Base-by-base conservation (phyloP, 805 yeast species). In the Gaillardinia entomophila region DNA sequence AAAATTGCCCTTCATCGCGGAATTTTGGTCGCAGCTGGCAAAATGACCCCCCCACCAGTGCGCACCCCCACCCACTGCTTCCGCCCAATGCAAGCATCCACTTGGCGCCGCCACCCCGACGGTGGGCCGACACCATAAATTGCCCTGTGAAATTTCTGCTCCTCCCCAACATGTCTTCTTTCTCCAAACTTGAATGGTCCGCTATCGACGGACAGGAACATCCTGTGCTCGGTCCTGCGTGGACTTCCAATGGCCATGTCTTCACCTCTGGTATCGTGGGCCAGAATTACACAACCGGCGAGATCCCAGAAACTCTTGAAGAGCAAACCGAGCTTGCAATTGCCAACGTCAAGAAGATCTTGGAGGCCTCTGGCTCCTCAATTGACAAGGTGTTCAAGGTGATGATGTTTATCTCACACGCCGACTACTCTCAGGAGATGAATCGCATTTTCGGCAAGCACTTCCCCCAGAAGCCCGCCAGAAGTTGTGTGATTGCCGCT, bases 191-290 rank as follows among this genome's bases (percentile, higher is more conserved):
- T 19, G 30, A 31, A 16, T 53, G 58, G 57, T 41, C 55, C 19
- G 49, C 57, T 14, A 46, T 53, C 34, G 53, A 44, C 20, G 57
- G 55, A n/a, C 42, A 41, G 31, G 63, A 58, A 38, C 57, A 53
- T 27, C 58, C 58, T 14, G 53, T 49, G 13, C 41, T 53, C 27
- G 53, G 46, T n/a, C 58, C 57, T 12, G 58, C 58, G 16, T 53
- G 49, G 51, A 48, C 37, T 10, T 43, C 60, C 34, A 62, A 59
- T 24, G 71, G 67, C 19, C 58, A 57, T 28, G 54, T 73, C 14
- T 71, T 63, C 53, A 64, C 75, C 7, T 66, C 76, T n/a, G 79
- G 77, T 2, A 52, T 58, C 27, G 56, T 66, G 12, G 77, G 77
- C 14, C 49, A 49, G 18, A 65, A 67, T 37, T 51, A 54, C 20